Evolutionary conservation across 371 early-diverging fungal genomes (phyloP).

Genomic region (Zancudomyces culisetae): DNA sequence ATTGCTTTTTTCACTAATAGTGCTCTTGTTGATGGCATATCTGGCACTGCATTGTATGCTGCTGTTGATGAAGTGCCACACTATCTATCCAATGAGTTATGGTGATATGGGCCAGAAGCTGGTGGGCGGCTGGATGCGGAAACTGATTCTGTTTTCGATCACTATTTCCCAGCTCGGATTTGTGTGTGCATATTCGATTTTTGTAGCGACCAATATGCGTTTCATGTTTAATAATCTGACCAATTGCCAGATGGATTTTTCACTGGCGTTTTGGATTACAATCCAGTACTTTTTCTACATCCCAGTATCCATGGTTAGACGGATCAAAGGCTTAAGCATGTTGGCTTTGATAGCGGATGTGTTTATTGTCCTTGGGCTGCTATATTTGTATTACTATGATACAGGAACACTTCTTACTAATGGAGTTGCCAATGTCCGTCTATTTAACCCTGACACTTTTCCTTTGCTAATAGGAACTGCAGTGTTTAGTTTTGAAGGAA

Average conservation of each 20-base stretch:
- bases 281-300: conserved; percentile 45
- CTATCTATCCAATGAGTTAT: conserved; percentile 51
- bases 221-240: conserved; percentile 44
- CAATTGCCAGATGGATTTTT: conserved; percentile 26
- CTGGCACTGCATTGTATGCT: conserved; percentile 48
- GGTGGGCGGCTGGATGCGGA: conserved; percentile 62
- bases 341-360: conserved; percentile 74
- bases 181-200: conserved; percentile 70
- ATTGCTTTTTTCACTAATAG: conserved; percentile 38
- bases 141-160: conserved; percentile 56
- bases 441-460: conserved; percentile 36
- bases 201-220: conserved; percentile 57
- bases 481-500: conserved; percentile 84
- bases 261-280: conserved; percentile 36
- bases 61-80: conserved; percentile 43
- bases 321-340: conserved; percentile 62
- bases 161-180: conserved; percentile 79
- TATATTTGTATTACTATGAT: conserved; percentile 65
- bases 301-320: conserved; percentile 70
- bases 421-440: conserved; percentile 35
- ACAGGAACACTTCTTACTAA: conserved; percentile 31
- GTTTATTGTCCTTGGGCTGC: conserved; percentile 64
- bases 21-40: conserved; percentile 39
- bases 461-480: conserved; percentile 81
- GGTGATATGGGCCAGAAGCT: conserved; percentile 75